Percentiles rank a stretch among this genome's conserved stretches.
Conservation (phyloP, 192 early-diverging fungal species). For the Coemansia sp. region DNA sequence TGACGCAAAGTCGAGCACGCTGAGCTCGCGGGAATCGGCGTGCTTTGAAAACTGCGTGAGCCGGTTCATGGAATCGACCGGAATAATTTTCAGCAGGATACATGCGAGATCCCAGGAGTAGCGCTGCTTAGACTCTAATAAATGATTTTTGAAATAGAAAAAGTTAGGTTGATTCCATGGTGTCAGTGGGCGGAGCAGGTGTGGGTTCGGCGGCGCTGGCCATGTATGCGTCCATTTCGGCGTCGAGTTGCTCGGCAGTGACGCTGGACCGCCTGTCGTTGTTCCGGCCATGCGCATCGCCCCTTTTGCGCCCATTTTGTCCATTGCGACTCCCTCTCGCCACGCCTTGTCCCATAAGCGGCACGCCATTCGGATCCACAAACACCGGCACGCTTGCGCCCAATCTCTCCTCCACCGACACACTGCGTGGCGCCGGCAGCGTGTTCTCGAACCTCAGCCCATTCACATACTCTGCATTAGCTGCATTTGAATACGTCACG, state of each 20-base stretch:
- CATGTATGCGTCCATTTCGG: slow-evolving; percentile 51
- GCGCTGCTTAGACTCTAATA: background rate
- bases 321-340: background rate
- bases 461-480: slow-evolving; percentile 24
- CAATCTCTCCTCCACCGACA: slow-evolving; percentile 13
- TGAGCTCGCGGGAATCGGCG: slow-evolving; percentile 54
- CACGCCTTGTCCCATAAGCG: background rate
- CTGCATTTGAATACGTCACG: slow-evolving; percentile 25
- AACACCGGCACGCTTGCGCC: slow-evolving; percentile 11
- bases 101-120: slow-evolving; percentile 1
- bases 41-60: slow-evolving; percentile 72
- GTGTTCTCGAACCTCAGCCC: slow-evolving; percentile 28
- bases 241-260: slow-evolving; percentile 43
- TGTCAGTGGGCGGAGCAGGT: background rate
- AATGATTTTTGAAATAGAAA: background rate
- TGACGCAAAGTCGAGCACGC: slow-evolving; percentile 47
- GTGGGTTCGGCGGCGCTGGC: slow-evolving; percentile 6
- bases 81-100: slow-evolving; percentile 60
- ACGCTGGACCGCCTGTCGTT: background rate
- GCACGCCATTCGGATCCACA: slow-evolving; percentile 7
- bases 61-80: slow-evolving; percentile 65
- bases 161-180: background rate
- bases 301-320: background rate
- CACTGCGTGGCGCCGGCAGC: slow-evolving; percentile 16
- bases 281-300: background rate